Evolutionary conservation across 1,284 basidiomycete species (phyloP).

Genomic region (Sporisorium scitamineum): DNA sequence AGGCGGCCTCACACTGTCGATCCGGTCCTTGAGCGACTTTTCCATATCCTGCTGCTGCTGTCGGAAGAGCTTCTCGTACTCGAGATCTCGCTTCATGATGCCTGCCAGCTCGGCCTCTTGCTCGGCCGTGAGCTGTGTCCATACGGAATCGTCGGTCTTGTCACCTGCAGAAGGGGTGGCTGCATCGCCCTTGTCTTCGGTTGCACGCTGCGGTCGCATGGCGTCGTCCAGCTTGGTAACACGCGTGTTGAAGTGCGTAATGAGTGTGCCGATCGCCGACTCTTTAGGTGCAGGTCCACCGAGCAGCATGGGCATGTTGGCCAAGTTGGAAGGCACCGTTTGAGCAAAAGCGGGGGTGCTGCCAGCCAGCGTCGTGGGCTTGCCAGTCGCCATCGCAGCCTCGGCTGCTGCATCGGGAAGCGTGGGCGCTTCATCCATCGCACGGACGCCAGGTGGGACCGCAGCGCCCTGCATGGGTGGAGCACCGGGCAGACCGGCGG

Average conservation of each 20-base stretch:
- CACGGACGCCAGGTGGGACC: conserved; percentile 3
- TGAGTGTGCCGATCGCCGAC: conserved; percentile 69
- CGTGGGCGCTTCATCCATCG: conserved; percentile 25
- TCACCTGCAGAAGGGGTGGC: conserved; percentile 13
- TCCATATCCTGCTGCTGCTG: conserved; percentile 55
- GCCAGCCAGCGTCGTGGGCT: conserved; percentile 47
- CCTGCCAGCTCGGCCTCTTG: conserved; percentile 73
- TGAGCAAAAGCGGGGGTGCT: conserved; percentile 34
- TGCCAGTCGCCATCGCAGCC: conserved; percentile 36
- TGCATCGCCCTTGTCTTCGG: conserved; percentile 66
- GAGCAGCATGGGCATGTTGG: conserved; percentile 64
- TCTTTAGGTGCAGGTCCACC: conserved; percentile 65
- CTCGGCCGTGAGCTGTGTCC: conserved; percentile 71
- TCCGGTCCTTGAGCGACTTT: conserved; percentile 50
- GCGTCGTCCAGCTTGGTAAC: conserved; percentile 73
- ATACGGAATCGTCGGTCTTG: conserved; percentile 33
- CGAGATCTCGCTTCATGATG: conserved; percentile 74
- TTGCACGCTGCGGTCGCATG: conserved; percentile 72
- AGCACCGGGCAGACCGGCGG: conserved; percentile 8
- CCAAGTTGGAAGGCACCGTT: conserved; percentile 64
- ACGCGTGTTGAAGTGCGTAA: conserved; percentile 77
- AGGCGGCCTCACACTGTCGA: conserved; percentile 51
- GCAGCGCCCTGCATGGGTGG: conserved; percentile 7
- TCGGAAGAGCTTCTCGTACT: conserved; percentile 71
- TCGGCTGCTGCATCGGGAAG: conserved; percentile 35